Base-by-base conservation (phyloP, 306 rosid genomes). In the Myrica gale region DNA sequence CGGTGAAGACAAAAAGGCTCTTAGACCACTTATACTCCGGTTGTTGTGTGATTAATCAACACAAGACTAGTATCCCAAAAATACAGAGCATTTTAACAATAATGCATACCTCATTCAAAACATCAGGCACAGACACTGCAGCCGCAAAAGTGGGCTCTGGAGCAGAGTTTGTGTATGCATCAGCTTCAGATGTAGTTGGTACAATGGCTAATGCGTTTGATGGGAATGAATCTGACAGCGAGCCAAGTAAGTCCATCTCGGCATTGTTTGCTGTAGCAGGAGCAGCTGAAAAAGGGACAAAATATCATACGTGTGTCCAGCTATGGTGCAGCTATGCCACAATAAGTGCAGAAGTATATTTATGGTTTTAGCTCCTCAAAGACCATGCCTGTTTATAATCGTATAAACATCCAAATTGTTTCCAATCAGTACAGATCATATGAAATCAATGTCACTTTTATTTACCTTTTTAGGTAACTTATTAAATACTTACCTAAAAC, bases 191-290 rank as follows among this genome's bases (percentile, higher is more conserved):
- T 55, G 82, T 76, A 72, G 85, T 84, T 48, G 98, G 97, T 78
- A 87, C 93, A 32, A 89, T 77, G 77, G 97, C 89, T 87, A 92
- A 78, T 17, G 88, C 70, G 78, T 91, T 85, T 76, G 93, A 82
- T 62, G 91, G 77, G 83, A 89, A 87, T 5, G 96, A 82, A 17
- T 92, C 96, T n/a, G 93, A 81, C 54, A 96, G 87, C 39, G 96
- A 88, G 53, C 93, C 94, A 5, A 96, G 89, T 73, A 96, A 85
- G 86, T 92, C 96, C 74, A 89, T 76, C 86, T 96, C 97, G 19
- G 75, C 83, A 84, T 62, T 89, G 72, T 80, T 85, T 44, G 97
- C 61, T 78, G 87, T 42, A 71, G 72, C 73, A 26, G 88, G 89
- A 75, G 86, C 81, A 82, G 84, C 98, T 89, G 93, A 74, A 69